Percentiles rank a stretch among this genome's conserved stretches.
Conservation (phyloP, 2,329 filamentous ascomycete genomes). For the Penicillium sp. region DNA sequence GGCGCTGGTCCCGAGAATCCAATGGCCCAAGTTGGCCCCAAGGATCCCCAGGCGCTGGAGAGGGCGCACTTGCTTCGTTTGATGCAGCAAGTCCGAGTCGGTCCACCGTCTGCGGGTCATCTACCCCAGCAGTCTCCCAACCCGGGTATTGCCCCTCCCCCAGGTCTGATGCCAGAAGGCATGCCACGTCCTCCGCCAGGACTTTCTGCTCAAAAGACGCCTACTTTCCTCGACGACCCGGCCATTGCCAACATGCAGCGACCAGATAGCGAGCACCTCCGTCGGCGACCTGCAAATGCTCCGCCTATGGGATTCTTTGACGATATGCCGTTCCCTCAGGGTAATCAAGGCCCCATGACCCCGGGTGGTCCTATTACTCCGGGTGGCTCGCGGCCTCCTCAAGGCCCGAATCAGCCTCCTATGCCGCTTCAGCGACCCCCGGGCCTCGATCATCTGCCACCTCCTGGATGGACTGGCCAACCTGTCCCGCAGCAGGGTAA, state of each 20-base stretch:
- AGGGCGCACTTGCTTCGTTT: conserved; percentile 83
- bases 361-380: conserved; percentile 38
- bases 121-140: conserved; percentile 29
- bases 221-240: conserved; percentile 44
- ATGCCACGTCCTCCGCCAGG: conserved; percentile 36
- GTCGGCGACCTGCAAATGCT: conserved; percentile 39
- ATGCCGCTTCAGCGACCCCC: conserved; percentile 46
- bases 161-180: conserved; percentile 38
- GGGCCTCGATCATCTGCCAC: conserved; percentile 44
- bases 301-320: conserved; percentile 43
- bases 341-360: conserved; percentile 35
- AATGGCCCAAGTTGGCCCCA: conserved; percentile 33
- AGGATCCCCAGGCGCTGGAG: conserved; percentile 54
- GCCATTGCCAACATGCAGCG: conserved; percentile 44
- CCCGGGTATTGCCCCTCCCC: conserved; percentile 32
- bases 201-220: conserved; percentile 36
- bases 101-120: conserved; percentile 27
- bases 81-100: conserved; percentile 62
- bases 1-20: conserved; percentile 30
- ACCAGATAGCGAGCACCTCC: conserved; percentile 38
- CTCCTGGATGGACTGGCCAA: conserved; percentile 41
- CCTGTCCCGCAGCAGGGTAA: conserved; percentile 37
- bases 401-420: conserved; percentile 32
- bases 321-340: conserved; percentile 39
- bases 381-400: conserved; percentile 33